phyloP scores from a whole-genome alignment of 148 eudicot species.

The Nepenthes gracilis region DNA sequence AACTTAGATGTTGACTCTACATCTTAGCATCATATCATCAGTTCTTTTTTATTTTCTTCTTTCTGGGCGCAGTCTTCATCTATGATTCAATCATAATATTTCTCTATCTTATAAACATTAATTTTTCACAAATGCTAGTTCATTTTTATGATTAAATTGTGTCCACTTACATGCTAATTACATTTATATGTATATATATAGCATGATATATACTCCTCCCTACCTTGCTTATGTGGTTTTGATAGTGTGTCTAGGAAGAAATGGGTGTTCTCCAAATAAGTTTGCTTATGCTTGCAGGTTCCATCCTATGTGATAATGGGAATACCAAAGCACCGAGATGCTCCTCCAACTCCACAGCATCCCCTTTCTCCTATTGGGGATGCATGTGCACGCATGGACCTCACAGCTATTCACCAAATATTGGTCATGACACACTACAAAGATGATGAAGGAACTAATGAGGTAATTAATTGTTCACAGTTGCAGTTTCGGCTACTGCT shows the following conservation, averaged over 20 bases:
- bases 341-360: constrained; percentile 65
- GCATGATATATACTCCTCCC: too few relatives aligned
- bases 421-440: constrained; percentile 73
- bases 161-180: too few relatives aligned
- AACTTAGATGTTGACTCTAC: too few relatives aligned
- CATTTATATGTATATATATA: too few relatives aligned
- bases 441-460: constrained; percentile 92
- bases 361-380: constrained; percentile 93
- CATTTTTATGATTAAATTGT: too few relatives aligned
- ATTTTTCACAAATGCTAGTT: too few relatives aligned
- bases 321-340: constrained; percentile 65
- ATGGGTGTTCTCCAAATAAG: neutral
- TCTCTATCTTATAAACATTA: too few relatives aligned
- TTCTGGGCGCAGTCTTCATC: too few relatives aligned
- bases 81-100: too few relatives aligned
- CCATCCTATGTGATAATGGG: constrained; percentile 79
- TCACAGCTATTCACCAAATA: constrained; percentile 90
- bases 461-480: constrained; percentile 31
- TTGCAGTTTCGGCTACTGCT: neutral
- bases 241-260: neutral
- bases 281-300: constrained; percentile 27
- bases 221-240: too few relatives aligned
- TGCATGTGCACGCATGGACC: constrained; percentile 88
- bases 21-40: too few relatives aligned
- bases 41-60: too few relatives aligned